Evolutionary conservation across 805 yeast species (phyloP), one percentile per base, ranked within the genome.

Genomic region (Sugiyamaella boreocaroliniensis): DNA sequence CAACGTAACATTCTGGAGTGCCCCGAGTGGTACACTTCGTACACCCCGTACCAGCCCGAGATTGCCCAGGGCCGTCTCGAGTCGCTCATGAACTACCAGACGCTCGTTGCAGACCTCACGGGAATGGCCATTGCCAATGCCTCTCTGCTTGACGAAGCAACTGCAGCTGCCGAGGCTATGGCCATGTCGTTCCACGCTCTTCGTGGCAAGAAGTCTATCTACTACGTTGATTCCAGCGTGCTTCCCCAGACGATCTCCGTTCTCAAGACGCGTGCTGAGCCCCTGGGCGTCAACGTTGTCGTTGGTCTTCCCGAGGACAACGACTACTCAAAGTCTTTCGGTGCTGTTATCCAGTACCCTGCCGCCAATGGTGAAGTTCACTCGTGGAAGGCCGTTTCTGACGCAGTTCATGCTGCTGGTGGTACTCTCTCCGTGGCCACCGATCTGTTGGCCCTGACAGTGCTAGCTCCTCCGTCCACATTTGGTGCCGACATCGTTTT

Each of bases 11-110:
- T 93, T 54, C 73, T 93, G 53, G 99, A 93, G 70, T 81, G 85
- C 56, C 99, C 99, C 5, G 96, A 89, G 66, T 93, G 99, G 99
- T 93, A 93, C 75, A 93, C 99, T 18, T 89, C 97, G 1, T 93
- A 93, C 68, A 93, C 99, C 20, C 99, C 99, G 37, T 93, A 93
- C 69, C 99, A 93, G 73, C 97, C 99, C 0, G 99, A 93, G 69
- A 90, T 93, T 54, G 86, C 97, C 0, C 99, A 93, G 71, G 99
- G 99, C 51, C 82, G 99, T 62, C 77, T 93, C 62, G 96, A 92
- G 71, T 82, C 93, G 19, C 74, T 93, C 57, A 74, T 93, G 57
- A 93, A 93, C 70, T 93, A 79, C 72, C 99, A 93, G 72, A 93
- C 99, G n/a, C 76, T 92, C 64, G 76, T 93, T 14, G 71, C 89